Percentiles rank a stretch among this genome's conserved stretches.
These are phyloP conservation scores for Cryphonectria radicalis DNA, from an alignment of 2,329 filamentous ascomycete genomes.

Conservation along the genomic window DNA sequence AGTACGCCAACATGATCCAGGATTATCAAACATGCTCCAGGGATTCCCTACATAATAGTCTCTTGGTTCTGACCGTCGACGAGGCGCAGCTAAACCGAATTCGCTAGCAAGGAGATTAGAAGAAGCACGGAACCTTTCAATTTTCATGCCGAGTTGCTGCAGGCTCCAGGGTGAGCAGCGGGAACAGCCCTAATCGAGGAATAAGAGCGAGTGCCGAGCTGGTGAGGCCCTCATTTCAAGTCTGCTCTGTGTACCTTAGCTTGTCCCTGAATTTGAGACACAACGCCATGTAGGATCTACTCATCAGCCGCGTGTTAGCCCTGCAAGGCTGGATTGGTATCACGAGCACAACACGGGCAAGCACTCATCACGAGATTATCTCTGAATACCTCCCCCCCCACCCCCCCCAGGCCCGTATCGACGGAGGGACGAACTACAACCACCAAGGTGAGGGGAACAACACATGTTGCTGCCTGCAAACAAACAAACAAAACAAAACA, in stretches of 20 bases:
- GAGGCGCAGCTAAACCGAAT: not conserved
- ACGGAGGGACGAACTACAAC: not conserved
- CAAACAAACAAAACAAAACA: not conserved
- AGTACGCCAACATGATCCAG: not conserved
- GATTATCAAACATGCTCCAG: not conserved
- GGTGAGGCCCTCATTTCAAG: not conserved
- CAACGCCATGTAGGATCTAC: not conserved
- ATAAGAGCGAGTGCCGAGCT: not conserved
- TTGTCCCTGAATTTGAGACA: not conserved
- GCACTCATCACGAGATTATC: not conserved
- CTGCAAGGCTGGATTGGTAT: not conserved
- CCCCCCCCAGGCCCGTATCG: too few species aligned
- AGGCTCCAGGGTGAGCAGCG: not conserved
- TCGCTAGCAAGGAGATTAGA: not conserved
- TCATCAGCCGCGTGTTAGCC: not conserved
- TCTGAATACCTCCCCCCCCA: too few species aligned
- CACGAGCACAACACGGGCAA: not conserved
- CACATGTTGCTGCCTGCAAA: not conserved
- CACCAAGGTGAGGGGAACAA: not conserved
- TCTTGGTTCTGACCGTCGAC: not conserved
- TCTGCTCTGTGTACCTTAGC: not conserved
- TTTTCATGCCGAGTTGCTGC: not conserved
- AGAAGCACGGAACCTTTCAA: not conserved
- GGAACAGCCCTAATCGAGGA: not conserved
- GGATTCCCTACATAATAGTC: not conserved